phyloP scores from a whole-genome alignment of 352 stramenopile genomes.

The Globisporangium solare region DNA sequence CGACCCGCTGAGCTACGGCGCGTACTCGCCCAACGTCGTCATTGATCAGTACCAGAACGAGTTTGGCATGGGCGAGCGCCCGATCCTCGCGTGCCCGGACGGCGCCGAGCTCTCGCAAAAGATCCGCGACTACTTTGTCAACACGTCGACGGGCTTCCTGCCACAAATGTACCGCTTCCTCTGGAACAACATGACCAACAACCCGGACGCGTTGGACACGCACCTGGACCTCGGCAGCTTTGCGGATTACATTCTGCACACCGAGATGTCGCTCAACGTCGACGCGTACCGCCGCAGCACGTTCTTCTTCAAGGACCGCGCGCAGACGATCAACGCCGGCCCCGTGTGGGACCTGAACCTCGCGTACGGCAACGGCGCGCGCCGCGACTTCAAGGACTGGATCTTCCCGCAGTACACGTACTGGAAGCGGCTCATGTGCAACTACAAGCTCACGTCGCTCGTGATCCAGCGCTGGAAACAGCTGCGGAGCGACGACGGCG shows the following conservation, averaged over 20 bases:
- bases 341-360: slow-evolving; percentile 80
- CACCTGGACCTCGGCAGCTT: slow-evolving; percentile 70
- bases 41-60: slow-evolving; percentile 77
- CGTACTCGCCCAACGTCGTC: slow-evolving; percentile 74
- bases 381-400: slow-evolving; percentile 53
- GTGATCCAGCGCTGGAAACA: slow-evolving; percentile 74
- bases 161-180: slow-evolving; percentile 61
- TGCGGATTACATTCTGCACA: slow-evolving; percentile 77
- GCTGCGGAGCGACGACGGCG: slow-evolving; percentile 33
- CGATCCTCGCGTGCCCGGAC: slow-evolving; percentile 47
- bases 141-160: slow-evolving; percentile 49
- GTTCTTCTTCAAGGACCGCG: slow-evolving; percentile 77
- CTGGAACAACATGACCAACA: slow-evolving; percentile 76
- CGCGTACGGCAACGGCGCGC: slow-evolving; percentile 67
- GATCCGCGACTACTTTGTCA: slow-evolving; percentile 75
- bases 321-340: slow-evolving; percentile 69
- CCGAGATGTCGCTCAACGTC: slow-evolving; percentile 78
- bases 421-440: slow-evolving; percentile 79
- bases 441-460: slow-evolving; percentile 68
- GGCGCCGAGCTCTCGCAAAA: slow-evolving; percentile 53
- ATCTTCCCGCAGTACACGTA: slow-evolving; percentile 74
- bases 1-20: slow-evolving; percentile 51
- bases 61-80: slow-evolving; percentile 73
- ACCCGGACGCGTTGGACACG: slow-evolving; percentile 40
- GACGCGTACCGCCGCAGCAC: slow-evolving; percentile 75